Conservation (phyloP, 495 filamentous ascomycete genomes). For the Tuber melanosporum region DNA sequence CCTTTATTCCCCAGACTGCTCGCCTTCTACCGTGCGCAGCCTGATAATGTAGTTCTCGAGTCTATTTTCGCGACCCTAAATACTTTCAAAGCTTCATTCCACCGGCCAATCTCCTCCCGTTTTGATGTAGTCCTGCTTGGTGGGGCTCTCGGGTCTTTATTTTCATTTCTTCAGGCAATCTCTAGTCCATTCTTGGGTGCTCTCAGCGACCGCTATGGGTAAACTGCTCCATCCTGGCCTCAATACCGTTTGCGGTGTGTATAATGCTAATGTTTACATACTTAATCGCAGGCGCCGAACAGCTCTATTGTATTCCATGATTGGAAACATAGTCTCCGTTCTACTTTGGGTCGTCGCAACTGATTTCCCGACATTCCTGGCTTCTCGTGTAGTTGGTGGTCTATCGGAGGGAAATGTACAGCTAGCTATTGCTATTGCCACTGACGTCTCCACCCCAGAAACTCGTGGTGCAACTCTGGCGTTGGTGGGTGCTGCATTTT, state of each 20-base stretch:
- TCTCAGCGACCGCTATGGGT: constrained; percentile 79
- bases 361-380: constrained; percentile 92
- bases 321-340: constrained; percentile 87
- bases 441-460: constrained; percentile 80
- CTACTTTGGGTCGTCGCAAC: constrained; percentile 87
- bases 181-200: constrained; percentile 86
- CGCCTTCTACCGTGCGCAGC: constrained; percentile 73
- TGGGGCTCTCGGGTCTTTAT: constrained; percentile 85
- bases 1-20: constrained; percentile 91
- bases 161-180: constrained; percentile 87
- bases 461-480: constrained; percentile 87
- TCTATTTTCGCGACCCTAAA: constrained; percentile 78
- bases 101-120: constrained; percentile 84
- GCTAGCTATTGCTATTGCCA: constrained; percentile 91
- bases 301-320: constrained; percentile 86
- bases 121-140: constrained; percentile 97
- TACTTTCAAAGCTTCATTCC: constrained; percentile 89
- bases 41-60: constrained; percentile 60
- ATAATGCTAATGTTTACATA: neutral
- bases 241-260: neutral
- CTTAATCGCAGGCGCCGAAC: constrained; percentile 53
- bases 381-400: constrained; percentile 83
- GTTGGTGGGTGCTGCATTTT: constrained; percentile 91
- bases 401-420: constrained; percentile 97
- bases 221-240: neutral